Percentiles rank a stretch among this genome's conserved stretches.
Evolutionary conservation across 306 rosid species (phyloP).

Genomic region (Hippophae gyantsensis): DNA sequence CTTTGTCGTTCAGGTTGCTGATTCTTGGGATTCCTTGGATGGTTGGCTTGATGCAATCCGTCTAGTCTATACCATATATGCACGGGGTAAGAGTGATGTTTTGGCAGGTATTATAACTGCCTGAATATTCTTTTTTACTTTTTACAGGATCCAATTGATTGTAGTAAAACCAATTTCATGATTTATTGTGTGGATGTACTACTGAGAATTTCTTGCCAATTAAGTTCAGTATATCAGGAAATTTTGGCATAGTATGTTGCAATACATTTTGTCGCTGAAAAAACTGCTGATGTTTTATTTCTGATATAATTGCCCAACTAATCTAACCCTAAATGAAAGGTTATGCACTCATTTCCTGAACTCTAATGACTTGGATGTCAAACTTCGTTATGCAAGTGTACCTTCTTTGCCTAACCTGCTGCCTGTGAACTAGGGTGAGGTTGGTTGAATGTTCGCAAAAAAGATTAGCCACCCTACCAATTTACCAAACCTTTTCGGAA

Average conservation of each 20-base stretch:
- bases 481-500: no score
- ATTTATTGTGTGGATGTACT: constrained; percentile 15
- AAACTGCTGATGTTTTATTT: no score
- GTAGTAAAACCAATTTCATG: constrained; percentile 13
- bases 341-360: no score
- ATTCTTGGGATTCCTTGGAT: constrained; percentile 89
- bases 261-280: neutral
- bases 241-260: neutral
- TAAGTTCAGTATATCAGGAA: constrained; percentile 16
- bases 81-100: constrained; percentile 81
- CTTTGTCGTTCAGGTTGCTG: constrained; percentile 60
- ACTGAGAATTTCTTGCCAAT: constrained; percentile 10
- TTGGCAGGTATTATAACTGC: constrained; percentile 79
- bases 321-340: no score
- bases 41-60: constrained; percentile 98
- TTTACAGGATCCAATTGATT: neutral
- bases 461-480: no score
- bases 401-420: no score
- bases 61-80: constrained; percentile 84
- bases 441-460: no score
- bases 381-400: no score
- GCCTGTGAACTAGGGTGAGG: no score
- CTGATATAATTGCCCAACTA: no score
- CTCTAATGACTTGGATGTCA: no score
- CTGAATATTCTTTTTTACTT: constrained; percentile 25